Evolutionary conservation across 768 basidiomycete species (phyloP), one percentile per base, ranked within the genome.

Genomic region (Macrolepiota dolichaula): DNA sequence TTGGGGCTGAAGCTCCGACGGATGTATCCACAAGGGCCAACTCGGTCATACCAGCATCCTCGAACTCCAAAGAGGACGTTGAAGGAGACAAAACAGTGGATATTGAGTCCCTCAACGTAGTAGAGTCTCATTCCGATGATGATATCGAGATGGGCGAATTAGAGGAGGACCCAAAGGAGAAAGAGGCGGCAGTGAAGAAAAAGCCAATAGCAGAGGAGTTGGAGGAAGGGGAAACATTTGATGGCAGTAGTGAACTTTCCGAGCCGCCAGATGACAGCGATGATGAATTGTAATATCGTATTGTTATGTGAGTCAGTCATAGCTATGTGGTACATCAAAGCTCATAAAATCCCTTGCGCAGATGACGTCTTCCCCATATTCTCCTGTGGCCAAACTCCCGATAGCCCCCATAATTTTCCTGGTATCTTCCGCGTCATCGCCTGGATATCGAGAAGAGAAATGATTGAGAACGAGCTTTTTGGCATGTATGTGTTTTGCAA

Each of bases 81-180:
- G 69, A 68, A 27, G 69, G 69, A 27, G 71, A 71, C 55, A 69
- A 69, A 12, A 58, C 63, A n/a, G 70, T 62, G 40, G 69, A 61
- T 58, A 42, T 61, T 22, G 59, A 65, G 17, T 64, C 54, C 47
- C 67, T 66, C 11, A 63, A 65, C 27, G 60, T 36, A 29, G 58
- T 61, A 12, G 67, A 65, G 58, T 57, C 63, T 36, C 49, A 66
- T 55, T 59, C 69, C 64, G 72, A 85, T 29, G 82, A 90, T 64
- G 91, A 94, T 63, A 92, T 94, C 64, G 92, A 94, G 72, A 94
- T 94, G 92, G 92, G 92, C n/a, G 92, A 94, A 69, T 83, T 94
- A 2, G 87, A 90, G 62, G 92, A 94, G 68, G 83, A 84, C 56
- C 83, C 84, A 2, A 84, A 79, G 62, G 71, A 72, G 42, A 81